Evolutionary conservation across 176 grass and related monocot genomes (phyloP).

Genomic region (Tuctoria greenei): DNA sequence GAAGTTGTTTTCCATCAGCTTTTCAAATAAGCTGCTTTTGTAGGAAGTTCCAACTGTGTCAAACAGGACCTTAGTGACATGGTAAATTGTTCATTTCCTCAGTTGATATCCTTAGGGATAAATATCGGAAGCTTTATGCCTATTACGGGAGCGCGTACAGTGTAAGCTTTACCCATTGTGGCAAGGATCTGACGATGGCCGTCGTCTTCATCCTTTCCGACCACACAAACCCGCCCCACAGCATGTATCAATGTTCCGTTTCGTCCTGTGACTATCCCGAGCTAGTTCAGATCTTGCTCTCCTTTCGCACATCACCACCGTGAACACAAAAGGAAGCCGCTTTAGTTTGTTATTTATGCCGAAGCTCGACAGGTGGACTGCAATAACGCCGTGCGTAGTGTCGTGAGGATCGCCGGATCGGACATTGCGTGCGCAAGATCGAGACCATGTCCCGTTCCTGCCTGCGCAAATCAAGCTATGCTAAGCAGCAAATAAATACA

Average conservation of each 20-base stretch:
- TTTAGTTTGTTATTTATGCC: neutral
- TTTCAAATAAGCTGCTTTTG: too few relatives aligned
- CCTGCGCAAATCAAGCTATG: constrained; percentile 29
- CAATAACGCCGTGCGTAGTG: neutral
- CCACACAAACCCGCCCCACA: neutral
- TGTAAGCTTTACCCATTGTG: constrained; percentile 8
- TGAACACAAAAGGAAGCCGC: constrained; percentile 13
- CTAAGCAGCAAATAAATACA: neutral
- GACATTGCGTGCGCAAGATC: neutral
- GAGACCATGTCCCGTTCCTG: constrained; percentile 27
- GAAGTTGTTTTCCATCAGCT: too few relatives aligned
- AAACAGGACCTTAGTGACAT: too few relatives aligned
- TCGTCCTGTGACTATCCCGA: neutral
- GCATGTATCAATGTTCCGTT: neutral
- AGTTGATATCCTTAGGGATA: neutral
- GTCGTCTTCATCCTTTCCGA: constrained; percentile 57
- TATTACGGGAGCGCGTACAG: neutral
- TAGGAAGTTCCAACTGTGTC: too few relatives aligned
- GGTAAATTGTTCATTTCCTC: neutral
- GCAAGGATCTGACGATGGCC: constrained; percentile 24
- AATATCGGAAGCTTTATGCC: neutral
- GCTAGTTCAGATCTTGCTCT: constrained; percentile 26
- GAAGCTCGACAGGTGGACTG: neutral
- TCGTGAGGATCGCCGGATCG: neutral
- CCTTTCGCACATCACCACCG: constrained; percentile 29